These are phyloP conservation scores for Simmondsia chinensis DNA, from an alignment of 148 eudicot genomes.

Conservation along the genomic window DNA sequence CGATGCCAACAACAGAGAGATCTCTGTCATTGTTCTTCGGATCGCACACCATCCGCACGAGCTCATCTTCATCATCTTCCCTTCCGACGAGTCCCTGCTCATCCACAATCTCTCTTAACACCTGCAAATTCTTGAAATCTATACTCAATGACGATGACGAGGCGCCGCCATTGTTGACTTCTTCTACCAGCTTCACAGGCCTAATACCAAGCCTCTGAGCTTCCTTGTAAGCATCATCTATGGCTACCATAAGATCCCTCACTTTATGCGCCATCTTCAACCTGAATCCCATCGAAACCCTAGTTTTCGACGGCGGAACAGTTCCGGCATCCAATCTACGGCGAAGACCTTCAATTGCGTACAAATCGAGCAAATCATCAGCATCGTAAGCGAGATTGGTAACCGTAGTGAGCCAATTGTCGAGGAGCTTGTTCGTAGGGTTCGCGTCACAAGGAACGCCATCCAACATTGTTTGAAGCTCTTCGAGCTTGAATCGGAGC, in stretches of 20 bases:
- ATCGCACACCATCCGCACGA: slow-evolving; percentile 3
- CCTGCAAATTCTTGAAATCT: neutral
- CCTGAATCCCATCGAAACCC: neutral
- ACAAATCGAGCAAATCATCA: slow-evolving; percentile 10
- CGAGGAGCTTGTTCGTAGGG: too few species aligned
- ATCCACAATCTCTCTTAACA: slow-evolving; percentile 1
- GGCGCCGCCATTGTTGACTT: neutral
- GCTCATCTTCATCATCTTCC: slow-evolving; percentile 1
- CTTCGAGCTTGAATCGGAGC: neutral
- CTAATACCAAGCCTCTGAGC: slow-evolving; percentile 8
- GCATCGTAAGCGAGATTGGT: slow-evolving; percentile 1
- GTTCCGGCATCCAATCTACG: neutral
- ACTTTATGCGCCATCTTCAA: slow-evolving; percentile 1
- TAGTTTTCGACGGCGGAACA: neutral
- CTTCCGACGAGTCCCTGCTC: slow-evolving; percentile 5
- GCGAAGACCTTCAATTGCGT: slow-evolving; percentile 5
- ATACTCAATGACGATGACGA: neutral
- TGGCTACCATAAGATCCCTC: neutral
- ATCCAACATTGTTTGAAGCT: neutral
- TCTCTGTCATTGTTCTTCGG: neutral
- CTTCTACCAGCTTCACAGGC: neutral
- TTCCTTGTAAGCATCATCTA: neutral
- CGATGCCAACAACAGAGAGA: slow-evolving; percentile 1
- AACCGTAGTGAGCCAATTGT: slow-evolving; percentile 7
- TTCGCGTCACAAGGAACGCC: too few species aligned